Evolutionary conservation across 768 basidiomycete species (phyloP).

Genomic region (Phallus indusiatus): DNA sequence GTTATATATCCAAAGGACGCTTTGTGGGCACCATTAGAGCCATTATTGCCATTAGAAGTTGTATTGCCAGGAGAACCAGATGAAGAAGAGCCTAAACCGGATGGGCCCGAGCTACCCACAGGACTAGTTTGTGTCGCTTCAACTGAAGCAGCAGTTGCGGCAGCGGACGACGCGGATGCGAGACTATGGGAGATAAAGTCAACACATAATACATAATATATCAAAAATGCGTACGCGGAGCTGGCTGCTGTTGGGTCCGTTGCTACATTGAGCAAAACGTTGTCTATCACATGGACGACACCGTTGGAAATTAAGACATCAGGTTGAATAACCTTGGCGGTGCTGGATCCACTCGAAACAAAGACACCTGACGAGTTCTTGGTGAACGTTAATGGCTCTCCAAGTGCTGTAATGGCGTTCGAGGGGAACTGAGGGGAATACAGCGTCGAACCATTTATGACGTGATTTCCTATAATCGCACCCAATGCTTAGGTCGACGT

Average conservation of each 20-base stretch:
- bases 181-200: constrained; percentile 16
- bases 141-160: constrained; percentile 15
- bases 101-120: neutral
- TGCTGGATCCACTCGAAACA: constrained; percentile 37
- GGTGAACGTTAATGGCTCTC: constrained; percentile 40
- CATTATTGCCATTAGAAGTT: neutral
- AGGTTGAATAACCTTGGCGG: constrained; percentile 44
- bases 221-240: constrained; percentile 37
- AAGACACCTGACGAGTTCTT: constrained; percentile 50
- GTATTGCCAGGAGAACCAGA: neutral
- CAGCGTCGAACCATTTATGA: constrained; percentile 58
- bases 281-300: constrained; percentile 55
- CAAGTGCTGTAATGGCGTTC: constrained; percentile 46
- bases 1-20: neutral
- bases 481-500: constrained; percentile 28
- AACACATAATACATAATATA: neutral
- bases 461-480: constrained; percentile 50
- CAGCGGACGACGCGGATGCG: constrained; percentile 41
- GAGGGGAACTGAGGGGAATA: constrained; percentile 45
- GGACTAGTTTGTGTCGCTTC: neutral
- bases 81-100: too few relatives aligned
- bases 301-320: constrained; percentile 60
- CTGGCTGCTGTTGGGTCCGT: constrained; percentile 34
- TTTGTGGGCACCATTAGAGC: neutral
- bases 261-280: constrained; percentile 39